These are phyloP conservation scores for Camellia oleifera DNA, from an alignment of 179 eudicot genomes.

Conservation along the genomic window DNA sequence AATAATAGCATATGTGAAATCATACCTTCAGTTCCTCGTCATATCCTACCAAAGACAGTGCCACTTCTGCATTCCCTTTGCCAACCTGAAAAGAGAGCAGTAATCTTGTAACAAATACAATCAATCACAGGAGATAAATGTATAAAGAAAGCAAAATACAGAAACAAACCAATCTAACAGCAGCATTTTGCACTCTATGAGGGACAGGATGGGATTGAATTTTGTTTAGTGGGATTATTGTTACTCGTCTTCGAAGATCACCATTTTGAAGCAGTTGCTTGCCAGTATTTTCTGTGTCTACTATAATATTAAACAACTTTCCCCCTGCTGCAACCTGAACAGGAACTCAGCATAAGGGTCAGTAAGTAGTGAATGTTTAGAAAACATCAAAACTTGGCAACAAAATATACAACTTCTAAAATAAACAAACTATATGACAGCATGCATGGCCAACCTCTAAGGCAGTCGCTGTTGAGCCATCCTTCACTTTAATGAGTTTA, in stretches of 20 bases:
- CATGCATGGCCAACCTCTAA: slow-evolving; percentile 65
- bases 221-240: slow-evolving; percentile 89
- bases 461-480: slow-evolving; percentile 83
- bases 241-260: slow-evolving; percentile 78
- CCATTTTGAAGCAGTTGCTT: slow-evolving; percentile 92
- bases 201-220: slow-evolving; percentile 71
- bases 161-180: slow-evolving; percentile 63
- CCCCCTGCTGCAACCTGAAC: slow-evolving; percentile 94
- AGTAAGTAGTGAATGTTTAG: slow-evolving; percentile 32
- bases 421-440: background rate
- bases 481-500: slow-evolving; percentile 91
- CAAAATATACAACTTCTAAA: background rate
- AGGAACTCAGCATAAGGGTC: slow-evolving; percentile 7
- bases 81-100: slow-evolving; percentile 62
- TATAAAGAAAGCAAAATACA: background rate
- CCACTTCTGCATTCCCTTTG: slow-evolving; percentile 85
- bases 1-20: background rate
- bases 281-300: slow-evolving; percentile 87
- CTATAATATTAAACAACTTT: slow-evolving; percentile 65
- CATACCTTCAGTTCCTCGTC: slow-evolving; percentile 80
- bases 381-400: background rate
- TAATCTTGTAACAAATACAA: background rate
- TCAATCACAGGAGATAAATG: background rate
- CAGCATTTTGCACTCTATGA: slow-evolving; percentile 63
- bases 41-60: slow-evolving; percentile 87